Percentiles rank a stretch among this genome's conserved stretches.
Evolutionary conservation across 169 alveolate species (phyloP).

Genomic region (Toxoplasma gondii): DNA sequence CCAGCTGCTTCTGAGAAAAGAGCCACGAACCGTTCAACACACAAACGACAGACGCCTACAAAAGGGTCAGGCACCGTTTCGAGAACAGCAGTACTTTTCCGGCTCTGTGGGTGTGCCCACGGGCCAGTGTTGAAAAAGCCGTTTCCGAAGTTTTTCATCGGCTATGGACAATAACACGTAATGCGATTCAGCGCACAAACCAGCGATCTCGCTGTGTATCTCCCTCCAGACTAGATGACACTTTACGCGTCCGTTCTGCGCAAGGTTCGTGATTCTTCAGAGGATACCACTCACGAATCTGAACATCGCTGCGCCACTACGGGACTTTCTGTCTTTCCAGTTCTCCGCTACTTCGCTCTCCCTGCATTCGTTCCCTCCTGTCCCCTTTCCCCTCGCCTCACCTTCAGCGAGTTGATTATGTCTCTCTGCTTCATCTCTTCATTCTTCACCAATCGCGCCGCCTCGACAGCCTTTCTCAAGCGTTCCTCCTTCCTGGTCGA

Average conservation of each 20-base stretch:
- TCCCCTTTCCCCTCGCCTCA: neutral
- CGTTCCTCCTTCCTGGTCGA: neutral
- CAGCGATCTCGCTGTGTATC: too few relatives aligned
- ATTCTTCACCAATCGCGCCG: neutral
- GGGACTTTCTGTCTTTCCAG: too few relatives aligned
- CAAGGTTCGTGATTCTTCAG: too few relatives aligned
- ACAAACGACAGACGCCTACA: neutral
- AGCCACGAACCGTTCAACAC: neutral
- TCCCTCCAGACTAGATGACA: too few relatives aligned
- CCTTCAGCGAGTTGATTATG: neutral
- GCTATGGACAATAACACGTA: neutral
- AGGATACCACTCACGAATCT: too few relatives aligned
- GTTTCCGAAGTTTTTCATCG: neutral
- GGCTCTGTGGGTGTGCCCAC: neutral
- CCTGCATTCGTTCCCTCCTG: too few relatives aligned
- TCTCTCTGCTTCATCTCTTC: constrained; percentile 9
- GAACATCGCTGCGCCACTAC: too few relatives aligned
- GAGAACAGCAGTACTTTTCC: neutral
- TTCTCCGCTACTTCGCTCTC: too few relatives aligned
- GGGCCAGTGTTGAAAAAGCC: neutral
- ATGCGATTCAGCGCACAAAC: neutral
- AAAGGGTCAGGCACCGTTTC: neutral
- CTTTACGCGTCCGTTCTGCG: too few relatives aligned
- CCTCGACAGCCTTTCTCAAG: neutral
- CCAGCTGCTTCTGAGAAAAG: constrained; percentile 5